Base-by-base conservation (phyloP, 2,329 filamentous ascomycete species). In the Colletotrichum viniferum region DNA sequence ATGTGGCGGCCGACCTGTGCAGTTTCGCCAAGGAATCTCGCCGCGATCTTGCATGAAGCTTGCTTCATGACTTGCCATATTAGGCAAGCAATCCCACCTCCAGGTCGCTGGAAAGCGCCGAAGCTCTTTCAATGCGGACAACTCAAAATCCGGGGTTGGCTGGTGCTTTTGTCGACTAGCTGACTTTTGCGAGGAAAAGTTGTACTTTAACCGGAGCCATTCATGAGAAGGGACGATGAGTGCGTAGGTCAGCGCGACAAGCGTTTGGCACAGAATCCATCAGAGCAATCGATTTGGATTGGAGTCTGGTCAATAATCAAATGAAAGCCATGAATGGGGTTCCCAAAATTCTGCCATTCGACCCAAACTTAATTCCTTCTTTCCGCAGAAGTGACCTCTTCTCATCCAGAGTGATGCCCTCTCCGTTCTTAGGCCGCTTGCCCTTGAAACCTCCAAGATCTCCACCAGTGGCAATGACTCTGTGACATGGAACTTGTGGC, bases 381-480 rank as follows among this genome's bases (percentile, higher is more conserved):
- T 84, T 86, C 75, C 87, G 86, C 77, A 95, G 82, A 69, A 95
- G 80, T 76, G 83, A 82, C 80, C 90, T 88, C 87, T 95, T 95
- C 84, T 92, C 92, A 38, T 89, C 88, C 74, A 93, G 87, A 64
- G 92, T 92, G 73, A 90, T 88, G 83, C 86, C 77, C 81, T 81
- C 26, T 94, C 97, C 81, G 98, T 77, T 85, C 82, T 93, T 92
- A 91, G 97, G 97, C 89, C 95, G 98, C 85, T 98, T 95, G 28
- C 97, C 97, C 85, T 95, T 96, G 87, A 99, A 98, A 1, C 95
- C 97, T 72, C 94, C 94, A 26, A 95, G 83, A n/a, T 88, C 87
- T 14, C 94, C 93, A 67, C 92, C 93, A 55, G 92, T 93, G 7
- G 94, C 94, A 62, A 97, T 90, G 26, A 96, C 93, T 12, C 95